These are phyloP conservation scores for Eucalyptus urophylla DNA, from an alignment of 345 rosid genomes.

Conservation along the genomic window DNA sequence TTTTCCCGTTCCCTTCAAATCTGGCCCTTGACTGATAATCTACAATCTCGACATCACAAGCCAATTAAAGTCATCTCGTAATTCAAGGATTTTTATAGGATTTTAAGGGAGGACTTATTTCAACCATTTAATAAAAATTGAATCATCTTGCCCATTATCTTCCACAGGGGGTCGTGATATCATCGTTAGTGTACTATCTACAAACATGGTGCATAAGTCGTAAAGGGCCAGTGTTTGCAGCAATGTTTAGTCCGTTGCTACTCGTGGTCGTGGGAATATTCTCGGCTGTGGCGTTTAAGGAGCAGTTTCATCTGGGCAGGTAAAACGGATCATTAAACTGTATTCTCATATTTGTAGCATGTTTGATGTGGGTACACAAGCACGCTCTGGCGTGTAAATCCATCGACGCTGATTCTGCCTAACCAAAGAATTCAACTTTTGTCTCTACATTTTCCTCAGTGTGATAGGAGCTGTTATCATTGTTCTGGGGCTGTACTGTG, in stretches of 20 bases:
- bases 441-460: neutral
- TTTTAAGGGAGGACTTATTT: neutral
- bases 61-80: neutral
- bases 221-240: slow-evolving; percentile 32
- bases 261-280: slow-evolving; percentile 21
- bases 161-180: slow-evolving; percentile 19
- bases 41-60: neutral
- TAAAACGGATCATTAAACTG: neutral
- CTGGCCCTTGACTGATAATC: neutral
- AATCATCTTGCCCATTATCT: neutral
- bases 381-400: neutral
- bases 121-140: neutral
- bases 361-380: neutral
- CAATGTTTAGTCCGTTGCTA: slow-evolving; percentile 21
- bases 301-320: slow-evolving; percentile 36
- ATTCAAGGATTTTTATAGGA: neutral
- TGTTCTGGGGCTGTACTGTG: slow-evolving; percentile 21
- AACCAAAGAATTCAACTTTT: neutral
- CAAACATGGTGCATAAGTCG: slow-evolving; percentile 27
- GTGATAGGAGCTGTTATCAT: slow-evolving; percentile 17
- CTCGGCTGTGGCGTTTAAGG: slow-evolving; percentile 29
- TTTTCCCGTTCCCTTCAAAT: neutral
- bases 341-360: neutral
- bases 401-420: neutral
- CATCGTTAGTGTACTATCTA: slow-evolving; percentile 14